Percentiles rank a stretch among this genome's conserved stretches.
phyloP scores from a whole-genome alignment of 352 stramenopile species.

The Phytophthora idaei region DNA sequence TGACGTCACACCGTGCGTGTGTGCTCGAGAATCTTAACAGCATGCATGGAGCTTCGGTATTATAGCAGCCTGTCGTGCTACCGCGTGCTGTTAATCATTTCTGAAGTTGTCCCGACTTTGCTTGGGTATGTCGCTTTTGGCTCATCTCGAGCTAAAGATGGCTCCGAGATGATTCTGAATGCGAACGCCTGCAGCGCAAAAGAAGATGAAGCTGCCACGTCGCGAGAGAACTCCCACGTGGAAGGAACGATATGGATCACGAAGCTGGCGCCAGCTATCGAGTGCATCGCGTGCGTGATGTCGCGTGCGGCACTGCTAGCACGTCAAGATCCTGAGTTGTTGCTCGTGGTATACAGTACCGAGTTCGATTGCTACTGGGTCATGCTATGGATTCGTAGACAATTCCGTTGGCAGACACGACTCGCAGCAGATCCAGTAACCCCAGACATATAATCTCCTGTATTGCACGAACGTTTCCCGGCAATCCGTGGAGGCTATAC shows the following conservation, averaged over 20 bases:
- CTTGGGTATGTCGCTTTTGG: background rate
- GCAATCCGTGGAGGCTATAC: slow-evolving; percentile 1
- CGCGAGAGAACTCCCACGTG: slow-evolving; percentile 15
- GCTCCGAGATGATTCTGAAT: too few species aligned
- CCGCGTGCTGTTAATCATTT: slow-evolving; percentile 25
- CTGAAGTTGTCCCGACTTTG: slow-evolving; percentile 31
- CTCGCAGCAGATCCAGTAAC: slow-evolving; percentile 6
- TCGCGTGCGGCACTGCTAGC: slow-evolving; percentile 1
- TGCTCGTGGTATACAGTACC: background rate
- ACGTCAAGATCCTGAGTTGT: background rate
- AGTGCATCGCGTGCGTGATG: background rate
- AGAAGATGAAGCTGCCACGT: background rate
- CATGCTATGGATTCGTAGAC: background rate
- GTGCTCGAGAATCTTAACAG: background rate
- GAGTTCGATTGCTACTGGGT: background rate
- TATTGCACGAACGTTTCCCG: slow-evolving; percentile 16
- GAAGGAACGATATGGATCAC: background rate
- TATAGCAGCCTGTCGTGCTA: slow-evolving; percentile 25
- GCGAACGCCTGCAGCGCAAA: too few species aligned
- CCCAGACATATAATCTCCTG: slow-evolving; percentile 3
- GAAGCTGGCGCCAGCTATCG: background rate
- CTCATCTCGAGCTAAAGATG: background rate
- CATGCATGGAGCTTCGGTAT: slow-evolving; percentile 1
- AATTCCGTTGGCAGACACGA: slow-evolving; percentile 1
- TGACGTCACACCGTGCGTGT: slow-evolving; percentile 5